phyloP scores from a whole-genome alignment of 2,329 filamentous ascomycete genomes.

The Rutstroemia sp. region DNA sequence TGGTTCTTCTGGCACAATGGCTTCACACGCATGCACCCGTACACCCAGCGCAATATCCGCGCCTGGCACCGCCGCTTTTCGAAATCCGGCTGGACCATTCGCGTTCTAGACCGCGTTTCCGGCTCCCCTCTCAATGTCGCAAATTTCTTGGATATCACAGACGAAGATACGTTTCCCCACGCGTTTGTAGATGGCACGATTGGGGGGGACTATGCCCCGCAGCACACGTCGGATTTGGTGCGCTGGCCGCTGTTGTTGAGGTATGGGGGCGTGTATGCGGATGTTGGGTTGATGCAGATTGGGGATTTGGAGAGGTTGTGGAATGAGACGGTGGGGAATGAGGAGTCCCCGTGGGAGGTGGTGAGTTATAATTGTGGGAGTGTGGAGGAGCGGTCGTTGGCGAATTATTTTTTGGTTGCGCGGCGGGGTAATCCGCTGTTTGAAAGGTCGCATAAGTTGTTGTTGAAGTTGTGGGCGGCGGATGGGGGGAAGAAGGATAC shows the following conservation, averaged over 20 bases:
- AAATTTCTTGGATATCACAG: slow-evolving; percentile 40
- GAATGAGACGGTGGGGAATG: slow-evolving; percentile 40
- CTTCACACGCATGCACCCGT: slow-evolving; percentile 41
- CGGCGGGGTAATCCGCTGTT: slow-evolving; percentile 40
- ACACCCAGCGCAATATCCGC: slow-evolving; percentile 44
- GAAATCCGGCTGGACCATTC: slow-evolving; percentile 44
- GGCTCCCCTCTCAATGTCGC: slow-evolving; percentile 40
- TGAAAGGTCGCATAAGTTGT: slow-evolving; percentile 39
- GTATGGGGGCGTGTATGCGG: slow-evolving; percentile 51
- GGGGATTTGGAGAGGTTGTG: slow-evolving; percentile 49
- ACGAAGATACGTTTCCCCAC: slow-evolving; percentile 38
- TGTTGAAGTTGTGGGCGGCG: slow-evolving; percentile 44
- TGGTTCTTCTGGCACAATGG: slow-evolving; percentile 54
- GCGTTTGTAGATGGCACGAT: slow-evolving; percentile 44
- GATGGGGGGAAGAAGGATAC: slow-evolving; percentile 40
- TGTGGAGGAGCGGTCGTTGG: slow-evolving; percentile 31
- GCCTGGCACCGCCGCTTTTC: slow-evolving; percentile 47
- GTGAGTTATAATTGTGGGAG: slow-evolving; percentile 38
- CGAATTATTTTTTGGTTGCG: slow-evolving; percentile 42
- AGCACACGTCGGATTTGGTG: slow-evolving; percentile 52
- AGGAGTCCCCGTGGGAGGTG: slow-evolving; percentile 39
- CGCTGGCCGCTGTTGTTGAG: slow-evolving; percentile 47
- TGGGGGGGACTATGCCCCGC: slow-evolving; percentile 40
- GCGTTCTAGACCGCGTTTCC: slow-evolving; percentile 40
- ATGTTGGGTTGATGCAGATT: slow-evolving; percentile 49